A percentile compares a stretch with the other conserved stretches of the same genome.
Conservation (phyloP, 768 basidiomycete genomes). For the Suillus discolor region DNA sequence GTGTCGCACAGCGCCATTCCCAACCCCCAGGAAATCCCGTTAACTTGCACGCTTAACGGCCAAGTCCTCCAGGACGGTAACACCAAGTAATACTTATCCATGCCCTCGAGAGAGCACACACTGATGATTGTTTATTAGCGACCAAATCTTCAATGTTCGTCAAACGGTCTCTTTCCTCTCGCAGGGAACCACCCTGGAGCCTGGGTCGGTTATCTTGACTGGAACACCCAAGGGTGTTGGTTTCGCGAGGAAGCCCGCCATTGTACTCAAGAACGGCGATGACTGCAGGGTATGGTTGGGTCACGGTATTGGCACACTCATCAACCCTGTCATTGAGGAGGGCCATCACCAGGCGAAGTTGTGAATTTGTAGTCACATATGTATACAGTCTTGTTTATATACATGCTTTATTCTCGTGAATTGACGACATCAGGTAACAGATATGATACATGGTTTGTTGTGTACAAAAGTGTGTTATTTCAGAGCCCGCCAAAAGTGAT, state of each 20-base stretch:
- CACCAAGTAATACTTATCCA: conserved; percentile 52
- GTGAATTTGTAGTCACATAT: conserved; percentile 25
- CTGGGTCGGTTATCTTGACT: conserved; percentile 82
- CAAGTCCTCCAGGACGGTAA: conserved; percentile 71
- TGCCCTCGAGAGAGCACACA: not conserved
- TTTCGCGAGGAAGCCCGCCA: conserved; percentile 68
- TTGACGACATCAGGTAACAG: not conserved
- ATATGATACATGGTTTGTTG: conserved; percentile 7
- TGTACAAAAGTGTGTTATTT: conserved; percentile 10
- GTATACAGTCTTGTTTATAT: not conserved
- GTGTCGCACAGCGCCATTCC: conserved; percentile 65
- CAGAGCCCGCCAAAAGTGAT: conserved; percentile 78
- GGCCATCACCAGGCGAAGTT: conserved; percentile 42
- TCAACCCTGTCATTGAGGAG: conserved; percentile 81
- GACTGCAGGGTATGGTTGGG: conserved; percentile 68
- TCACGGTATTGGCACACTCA: conserved; percentile 74
- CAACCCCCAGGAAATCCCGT: conserved; percentile 63
- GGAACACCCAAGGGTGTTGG: conserved; percentile 85
- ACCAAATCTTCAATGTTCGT: conserved; percentile 80
- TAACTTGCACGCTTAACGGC: conserved; percentile 71
- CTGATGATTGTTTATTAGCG: conserved; percentile 41
- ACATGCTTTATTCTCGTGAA: not conserved
- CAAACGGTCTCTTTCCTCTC: conserved; percentile 81
- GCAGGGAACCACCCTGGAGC: conserved; percentile 80
- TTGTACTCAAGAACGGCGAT: conserved; percentile 77